Evolutionary conservation across 495 filamentous ascomycete genomes (phyloP).

Genomic region (Neurospora pannonica): DNA sequence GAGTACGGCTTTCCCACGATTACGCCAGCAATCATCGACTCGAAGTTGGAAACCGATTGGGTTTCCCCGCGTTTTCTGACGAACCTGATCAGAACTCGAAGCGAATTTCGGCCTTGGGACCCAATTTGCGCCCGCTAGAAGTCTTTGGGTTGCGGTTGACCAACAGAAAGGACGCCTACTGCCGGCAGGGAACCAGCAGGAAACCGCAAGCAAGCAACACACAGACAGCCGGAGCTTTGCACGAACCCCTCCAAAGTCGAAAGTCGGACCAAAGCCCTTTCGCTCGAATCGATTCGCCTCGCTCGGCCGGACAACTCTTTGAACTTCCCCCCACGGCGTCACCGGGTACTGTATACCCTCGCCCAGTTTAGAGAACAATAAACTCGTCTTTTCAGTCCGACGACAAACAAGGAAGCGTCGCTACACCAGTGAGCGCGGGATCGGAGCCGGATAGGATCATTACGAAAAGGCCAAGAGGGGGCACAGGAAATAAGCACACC

Average conservation of each 20-base stretch:
- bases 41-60: background rate
- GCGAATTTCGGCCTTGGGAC: background rate
- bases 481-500: background rate
- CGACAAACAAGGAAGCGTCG: background rate
- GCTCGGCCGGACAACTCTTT: background rate
- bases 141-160: background rate
- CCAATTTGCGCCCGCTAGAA: background rate
- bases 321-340: background rate
- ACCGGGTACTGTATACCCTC: background rate
- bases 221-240: background rate
- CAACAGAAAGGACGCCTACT: background rate
- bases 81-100: background rate
- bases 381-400: background rate
- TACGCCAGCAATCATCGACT: background rate
- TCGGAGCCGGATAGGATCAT: background rate
- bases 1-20: background rate
- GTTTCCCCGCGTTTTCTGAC: background rate
- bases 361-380: background rate
- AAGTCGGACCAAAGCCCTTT: background rate
- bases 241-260: background rate
- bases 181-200: background rate
- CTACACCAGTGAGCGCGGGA: background rate
- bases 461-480: background rate
- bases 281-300: background rate
- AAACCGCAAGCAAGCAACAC: background rate